Conservation (phyloP, 345 rosid genomes). For the Orychophragmus violaceus region DNA sequence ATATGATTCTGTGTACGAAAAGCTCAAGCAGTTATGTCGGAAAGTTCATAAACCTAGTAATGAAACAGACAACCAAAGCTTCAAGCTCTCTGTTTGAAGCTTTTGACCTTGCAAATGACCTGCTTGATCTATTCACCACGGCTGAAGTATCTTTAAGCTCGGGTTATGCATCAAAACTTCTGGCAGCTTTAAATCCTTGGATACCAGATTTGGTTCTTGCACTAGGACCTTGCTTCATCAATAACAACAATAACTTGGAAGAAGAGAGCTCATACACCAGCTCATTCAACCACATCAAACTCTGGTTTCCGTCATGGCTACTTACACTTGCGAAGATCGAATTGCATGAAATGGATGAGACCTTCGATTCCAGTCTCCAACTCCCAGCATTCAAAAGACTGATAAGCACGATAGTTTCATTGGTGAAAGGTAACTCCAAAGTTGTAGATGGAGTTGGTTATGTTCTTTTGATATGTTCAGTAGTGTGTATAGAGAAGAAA, state of each 20-base stretch:
- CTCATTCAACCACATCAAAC: constrained; percentile 39
- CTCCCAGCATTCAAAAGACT: constrained; percentile 42
- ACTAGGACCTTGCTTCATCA: constrained; percentile 50
- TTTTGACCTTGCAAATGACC: constrained; percentile 49
- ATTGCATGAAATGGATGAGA: constrained; percentile 38
- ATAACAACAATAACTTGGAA: constrained; percentile 23
- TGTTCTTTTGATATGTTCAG: constrained; percentile 43
- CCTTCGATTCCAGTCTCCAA: constrained; percentile 28
- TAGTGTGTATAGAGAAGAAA: constrained; percentile 50
- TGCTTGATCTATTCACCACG: constrained; percentile 50
- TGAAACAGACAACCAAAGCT: constrained; percentile 39
- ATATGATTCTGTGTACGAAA: constrained; percentile 47
- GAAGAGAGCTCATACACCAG: constrained; percentile 30
- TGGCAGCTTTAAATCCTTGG: constrained; percentile 64
- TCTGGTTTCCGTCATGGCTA: constrained; percentile 60
- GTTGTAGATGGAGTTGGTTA: constrained; percentile 65
- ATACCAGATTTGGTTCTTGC: constrained; percentile 84
- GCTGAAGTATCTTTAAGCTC: constrained; percentile 49
- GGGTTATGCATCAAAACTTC: constrained; percentile 43
- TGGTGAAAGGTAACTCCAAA: constrained; percentile 38
- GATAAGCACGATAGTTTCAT: constrained; percentile 33
- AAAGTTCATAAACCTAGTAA: constrained; percentile 60
- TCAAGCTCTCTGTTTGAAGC: constrained; percentile 45
- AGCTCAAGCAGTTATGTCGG: constrained; percentile 70
- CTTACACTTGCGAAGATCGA: constrained; percentile 46